These are phyloP conservation scores for Scutellaria galericulata DNA, from an alignment of 257 asterid species.

Conservation along the genomic window DNA sequence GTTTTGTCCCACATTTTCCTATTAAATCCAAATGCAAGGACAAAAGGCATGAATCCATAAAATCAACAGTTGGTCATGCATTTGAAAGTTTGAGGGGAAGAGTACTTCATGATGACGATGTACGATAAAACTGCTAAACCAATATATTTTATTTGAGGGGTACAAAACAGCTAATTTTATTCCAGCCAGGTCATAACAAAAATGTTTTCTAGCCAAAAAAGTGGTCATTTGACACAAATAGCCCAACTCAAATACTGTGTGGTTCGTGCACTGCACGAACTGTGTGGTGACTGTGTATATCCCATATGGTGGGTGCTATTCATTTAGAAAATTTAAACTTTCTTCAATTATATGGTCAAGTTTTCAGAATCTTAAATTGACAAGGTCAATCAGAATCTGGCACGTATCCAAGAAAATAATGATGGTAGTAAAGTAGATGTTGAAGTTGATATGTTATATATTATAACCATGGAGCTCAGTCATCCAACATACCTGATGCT, in stretches of 20 bases:
- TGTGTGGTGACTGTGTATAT: too few relatives aligned
- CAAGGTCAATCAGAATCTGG: constrained; percentile 14
- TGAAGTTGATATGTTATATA: not conserved
- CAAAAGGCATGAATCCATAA: not conserved
- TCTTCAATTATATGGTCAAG: constrained; percentile 1
- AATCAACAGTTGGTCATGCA: not conserved
- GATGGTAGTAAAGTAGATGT: not conserved
- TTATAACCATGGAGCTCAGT: constrained; percentile 1
- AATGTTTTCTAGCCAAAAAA: too few relatives aligned
- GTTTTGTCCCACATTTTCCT: not conserved
- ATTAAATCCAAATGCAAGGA: not conserved
- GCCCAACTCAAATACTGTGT: too few relatives aligned
- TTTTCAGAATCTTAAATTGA: not conserved
- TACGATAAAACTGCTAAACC: not conserved
- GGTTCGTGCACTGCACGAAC: too few relatives aligned
- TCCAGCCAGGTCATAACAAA: too few relatives aligned
- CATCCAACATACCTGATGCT: constrained; percentile 44
- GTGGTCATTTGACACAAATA: too few relatives aligned
- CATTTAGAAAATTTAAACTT: constrained; percentile 15
- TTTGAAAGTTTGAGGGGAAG: not conserved
- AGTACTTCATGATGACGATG: not conserved
- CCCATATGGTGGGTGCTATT: not conserved
- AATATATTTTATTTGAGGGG: not conserved
- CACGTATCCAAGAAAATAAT: not conserved
- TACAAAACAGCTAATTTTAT: too few relatives aligned